Conservation (phyloP, 1,139 yeast genomes). For the Petasospora rhodanensis region DNA sequence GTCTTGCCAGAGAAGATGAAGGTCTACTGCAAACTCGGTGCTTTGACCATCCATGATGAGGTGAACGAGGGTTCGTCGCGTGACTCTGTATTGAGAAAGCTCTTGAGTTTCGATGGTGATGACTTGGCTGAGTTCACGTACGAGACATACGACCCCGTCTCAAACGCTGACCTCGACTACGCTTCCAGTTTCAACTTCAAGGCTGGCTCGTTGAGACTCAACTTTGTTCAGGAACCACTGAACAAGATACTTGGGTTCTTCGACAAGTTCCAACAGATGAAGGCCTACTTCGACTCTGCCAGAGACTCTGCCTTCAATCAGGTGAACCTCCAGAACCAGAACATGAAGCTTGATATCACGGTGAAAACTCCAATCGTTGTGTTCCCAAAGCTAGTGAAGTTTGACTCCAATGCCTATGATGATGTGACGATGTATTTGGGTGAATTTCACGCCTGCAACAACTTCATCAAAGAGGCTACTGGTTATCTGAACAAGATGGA, state of each 20-base stretch:
- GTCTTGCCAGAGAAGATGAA: slow-evolving; percentile 77
- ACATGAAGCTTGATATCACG: slow-evolving; percentile 65
- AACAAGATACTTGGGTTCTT: slow-evolving; percentile 62
- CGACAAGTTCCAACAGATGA: slow-evolving; percentile 79
- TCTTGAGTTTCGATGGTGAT: slow-evolving; percentile 77
- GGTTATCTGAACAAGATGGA: slow-evolving; percentile 45
- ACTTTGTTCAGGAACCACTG: slow-evolving; percentile 79
- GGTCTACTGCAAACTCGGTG: slow-evolving; percentile 73
- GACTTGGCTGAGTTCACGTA: slow-evolving; percentile 80
- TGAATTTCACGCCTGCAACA: slow-evolving; percentile 69
- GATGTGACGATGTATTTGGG: slow-evolving; percentile 73
- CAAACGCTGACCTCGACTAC: slow-evolving; percentile 41
- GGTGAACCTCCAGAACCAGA: slow-evolving; percentile 49
- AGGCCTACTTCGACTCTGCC: slow-evolving; percentile 79
- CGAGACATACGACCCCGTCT: slow-evolving; percentile 68
- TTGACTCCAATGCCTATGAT: slow-evolving; percentile 46
- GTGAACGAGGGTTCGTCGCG: slow-evolving; percentile 58
- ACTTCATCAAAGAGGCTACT: slow-evolving; percentile 36
- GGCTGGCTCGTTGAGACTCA: slow-evolving; percentile 70
- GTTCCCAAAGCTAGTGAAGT: slow-evolving; percentile 59
- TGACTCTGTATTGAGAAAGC: slow-evolving; percentile 56
- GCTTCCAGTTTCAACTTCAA: slow-evolving; percentile 60
- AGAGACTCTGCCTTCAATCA: slow-evolving; percentile 77
- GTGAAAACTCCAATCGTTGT: slow-evolving; percentile 79
- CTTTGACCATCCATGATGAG: slow-evolving; percentile 74